These are phyloP conservation scores for Lachnellula subtilissima DNA, from an alignment of 2,329 filamentous ascomycete genomes.

Conservation along the genomic window DNA sequence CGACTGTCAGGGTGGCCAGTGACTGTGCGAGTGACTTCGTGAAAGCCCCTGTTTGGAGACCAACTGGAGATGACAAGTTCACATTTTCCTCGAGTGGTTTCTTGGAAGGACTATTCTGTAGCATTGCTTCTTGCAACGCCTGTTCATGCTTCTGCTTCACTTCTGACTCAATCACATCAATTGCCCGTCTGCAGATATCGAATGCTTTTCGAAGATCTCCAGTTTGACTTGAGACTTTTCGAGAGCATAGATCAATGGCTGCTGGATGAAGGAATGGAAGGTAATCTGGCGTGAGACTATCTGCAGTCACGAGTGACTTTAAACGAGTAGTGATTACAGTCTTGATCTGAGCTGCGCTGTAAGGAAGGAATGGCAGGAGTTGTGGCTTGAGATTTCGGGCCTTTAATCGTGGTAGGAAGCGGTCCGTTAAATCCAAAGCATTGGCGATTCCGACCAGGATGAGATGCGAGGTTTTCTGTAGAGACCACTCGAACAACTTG, in stretches of 20 bases:
- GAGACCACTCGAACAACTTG: slow-evolving; percentile 92
- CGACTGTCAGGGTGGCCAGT: slow-evolving; percentile 57
- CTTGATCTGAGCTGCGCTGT: slow-evolving; percentile 82
- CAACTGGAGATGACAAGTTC: slow-evolving; percentile 59
- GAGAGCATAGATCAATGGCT: slow-evolving; percentile 87
- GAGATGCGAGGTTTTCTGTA: slow-evolving; percentile 73
- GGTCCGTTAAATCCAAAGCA: slow-evolving; percentile 89
- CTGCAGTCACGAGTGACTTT: slow-evolving; percentile 62
- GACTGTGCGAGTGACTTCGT: slow-evolving; percentile 43
- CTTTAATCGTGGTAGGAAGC: slow-evolving; percentile 89
- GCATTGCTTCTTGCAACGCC: slow-evolving; percentile 49
- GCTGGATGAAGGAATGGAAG: slow-evolving; percentile 90
- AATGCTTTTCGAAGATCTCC: slow-evolving; percentile 94
- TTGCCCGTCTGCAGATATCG: slow-evolving; percentile 82
- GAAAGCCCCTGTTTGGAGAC: slow-evolving; percentile 9
- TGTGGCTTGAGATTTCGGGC: slow-evolving; percentile 86
- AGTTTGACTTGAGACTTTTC: slow-evolving; percentile 90
- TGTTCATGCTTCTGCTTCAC: slow-evolving; percentile 69
- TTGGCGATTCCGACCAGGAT: slow-evolving; percentile 92
- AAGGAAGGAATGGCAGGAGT: slow-evolving; percentile 87
- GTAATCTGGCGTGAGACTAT: slow-evolving; percentile 49
- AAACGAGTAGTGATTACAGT: slow-evolving; percentile 81
- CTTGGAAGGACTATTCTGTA: slow-evolving; percentile 64
- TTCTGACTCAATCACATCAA: slow-evolving; percentile 85
- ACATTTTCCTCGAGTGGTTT: slow-evolving; percentile 75